These are phyloP conservation scores for Paracoccidioides brasiliensis DNA, from an alignment of 2,329 filamentous ascomycete genomes.

Conservation along the genomic window DNA sequence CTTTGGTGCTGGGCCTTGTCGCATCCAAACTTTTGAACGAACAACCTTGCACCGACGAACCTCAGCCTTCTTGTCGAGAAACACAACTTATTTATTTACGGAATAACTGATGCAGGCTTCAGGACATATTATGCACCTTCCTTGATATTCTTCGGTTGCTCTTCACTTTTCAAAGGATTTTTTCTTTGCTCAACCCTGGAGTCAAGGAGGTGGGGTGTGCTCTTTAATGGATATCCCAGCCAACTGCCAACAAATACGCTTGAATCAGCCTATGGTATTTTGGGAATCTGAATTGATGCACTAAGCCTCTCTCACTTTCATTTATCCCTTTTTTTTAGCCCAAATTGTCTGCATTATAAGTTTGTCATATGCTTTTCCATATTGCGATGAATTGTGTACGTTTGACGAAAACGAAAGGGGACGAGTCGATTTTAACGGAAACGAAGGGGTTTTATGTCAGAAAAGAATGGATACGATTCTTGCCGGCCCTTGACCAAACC, in stretches of 20 bases:
- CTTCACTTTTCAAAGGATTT: conserved; percentile 3
- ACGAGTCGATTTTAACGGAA: background rate
- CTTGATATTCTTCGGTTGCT: conserved; percentile 6
- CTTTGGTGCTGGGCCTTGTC: conserved; percentile 14
- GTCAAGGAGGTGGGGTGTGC: background rate
- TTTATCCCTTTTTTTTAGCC: conserved; percentile 7
- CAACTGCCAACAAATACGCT: conserved; percentile 6
- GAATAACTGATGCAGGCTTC: conserved; percentile 10
- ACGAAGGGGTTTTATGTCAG: background rate
- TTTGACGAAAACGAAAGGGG: conserved; percentile 8
- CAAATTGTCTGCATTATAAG: conserved; percentile 3
- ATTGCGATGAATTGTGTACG: conserved; percentile 12
- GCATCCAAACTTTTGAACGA: conserved; percentile 4
- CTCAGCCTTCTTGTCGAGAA: conserved; percentile 5
- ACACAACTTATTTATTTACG: conserved; percentile 6
- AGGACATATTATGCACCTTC: conserved; percentile 8
- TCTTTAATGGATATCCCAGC: conserved; percentile 10
- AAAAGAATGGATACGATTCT: background rate
- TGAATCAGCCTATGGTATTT: conserved; percentile 6
- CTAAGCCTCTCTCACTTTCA: conserved; percentile 6
- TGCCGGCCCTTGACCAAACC: conserved; percentile 15
- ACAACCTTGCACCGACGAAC: background rate
- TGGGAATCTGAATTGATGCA: conserved; percentile 8
- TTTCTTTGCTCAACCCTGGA: background rate
- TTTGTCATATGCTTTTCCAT: conserved; percentile 6